Percentiles rank a stretch among this genome's conserved stretches.
Evolutionary conservation across 192 early-diverging fungal species (phyloP).

Genomic region (Pilaira anomala): DNA sequence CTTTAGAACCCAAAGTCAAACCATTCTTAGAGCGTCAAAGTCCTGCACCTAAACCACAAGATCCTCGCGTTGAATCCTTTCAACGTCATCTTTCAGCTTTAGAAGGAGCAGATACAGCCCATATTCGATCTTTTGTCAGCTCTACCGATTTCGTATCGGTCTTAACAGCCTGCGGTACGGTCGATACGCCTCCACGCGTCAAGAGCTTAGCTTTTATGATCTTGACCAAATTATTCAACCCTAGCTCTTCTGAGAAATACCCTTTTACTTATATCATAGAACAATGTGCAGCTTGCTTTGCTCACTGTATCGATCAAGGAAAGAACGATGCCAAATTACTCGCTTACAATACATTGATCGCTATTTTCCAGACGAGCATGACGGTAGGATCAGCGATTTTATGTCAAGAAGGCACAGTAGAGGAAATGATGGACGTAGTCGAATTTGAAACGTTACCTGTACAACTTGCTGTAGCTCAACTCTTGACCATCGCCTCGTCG

Average conservation of each 20-base stretch:
- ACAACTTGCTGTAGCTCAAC: constrained; percentile 63
- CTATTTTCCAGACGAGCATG: constrained; percentile 66
- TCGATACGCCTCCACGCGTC: constrained; percentile 11
- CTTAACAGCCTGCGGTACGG: constrained; percentile 21
- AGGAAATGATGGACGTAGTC: constrained; percentile 74
- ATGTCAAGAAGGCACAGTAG: constrained; percentile 57
- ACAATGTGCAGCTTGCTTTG: constrained; percentile 27
- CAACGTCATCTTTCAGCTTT: constrained; percentile 9
- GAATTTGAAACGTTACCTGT: constrained; percentile 69
- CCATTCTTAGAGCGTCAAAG: no score
- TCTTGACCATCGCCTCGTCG: constrained; percentile 55
- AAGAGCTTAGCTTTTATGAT: constrained; percentile 27
- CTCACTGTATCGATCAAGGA: constrained; percentile 35
- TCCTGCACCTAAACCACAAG: background rate
- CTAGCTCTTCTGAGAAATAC: constrained; percentile 14
- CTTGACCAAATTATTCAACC: constrained; percentile 29
- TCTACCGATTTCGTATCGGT: constrained; percentile 25
- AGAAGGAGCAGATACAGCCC: background rate
- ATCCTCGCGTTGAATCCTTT: constrained; percentile 9
- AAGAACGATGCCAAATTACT: constrained; percentile 34
- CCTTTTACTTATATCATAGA: constrained; percentile 30
- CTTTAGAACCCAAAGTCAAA: background rate
- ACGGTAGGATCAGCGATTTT: constrained; percentile 59
- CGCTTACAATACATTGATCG: constrained; percentile 47
- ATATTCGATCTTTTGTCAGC: constrained; percentile 24